Evolutionary conservation across 768 basidiomycete species (phyloP).

Genomic region (Daedalea quercina): DNA sequence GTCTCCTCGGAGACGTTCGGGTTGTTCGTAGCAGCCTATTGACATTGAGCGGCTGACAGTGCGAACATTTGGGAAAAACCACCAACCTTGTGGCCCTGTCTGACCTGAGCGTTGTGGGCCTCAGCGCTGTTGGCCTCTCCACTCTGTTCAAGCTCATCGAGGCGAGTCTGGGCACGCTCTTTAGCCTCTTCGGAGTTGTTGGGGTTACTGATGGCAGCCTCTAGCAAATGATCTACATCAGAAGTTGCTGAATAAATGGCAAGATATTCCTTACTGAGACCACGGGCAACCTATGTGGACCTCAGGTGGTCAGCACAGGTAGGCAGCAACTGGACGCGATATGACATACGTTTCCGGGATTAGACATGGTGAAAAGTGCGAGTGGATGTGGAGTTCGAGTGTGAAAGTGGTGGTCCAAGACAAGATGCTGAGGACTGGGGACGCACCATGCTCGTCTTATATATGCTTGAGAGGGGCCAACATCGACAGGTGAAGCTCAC

Average conservation of each 20-base stretch:
- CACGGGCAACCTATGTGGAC: slow-evolving; percentile 11
- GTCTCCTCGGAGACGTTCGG: slow-evolving; percentile 14
- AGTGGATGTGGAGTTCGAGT: background rate
- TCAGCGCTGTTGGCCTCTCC: slow-evolving; percentile 8
- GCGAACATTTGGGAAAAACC: no score
- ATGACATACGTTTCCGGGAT: slow-evolving; percentile 14
- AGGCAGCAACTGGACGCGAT: background rate
- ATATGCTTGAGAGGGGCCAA: background rate
- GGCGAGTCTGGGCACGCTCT: slow-evolving; percentile 7
- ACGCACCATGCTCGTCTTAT: background rate
- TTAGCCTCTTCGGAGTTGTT: slow-evolving; percentile 15
- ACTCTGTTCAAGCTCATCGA: slow-evolving; percentile 6
- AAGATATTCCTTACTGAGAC: slow-evolving; percentile 5
- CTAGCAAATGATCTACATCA: background rate
- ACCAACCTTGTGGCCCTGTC: slow-evolving; percentile 10
- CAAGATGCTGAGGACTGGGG: background rate
- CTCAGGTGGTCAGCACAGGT: background rate
- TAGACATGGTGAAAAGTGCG: slow-evolving; percentile 6
- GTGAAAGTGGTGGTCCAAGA: background rate
- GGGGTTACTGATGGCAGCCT: slow-evolving; percentile 12
- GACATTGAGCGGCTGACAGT: background rate
- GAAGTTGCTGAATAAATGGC: background rate
- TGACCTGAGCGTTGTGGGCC: slow-evolving; percentile 11
- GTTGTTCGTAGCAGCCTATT: slow-evolving; percentile 16
- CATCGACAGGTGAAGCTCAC: background rate